Evolutionary conservation across 73 alveolate species (phyloP), one percentile per base, ranked within the genome.

Genomic region (Paramecium biaurelia): DNA sequence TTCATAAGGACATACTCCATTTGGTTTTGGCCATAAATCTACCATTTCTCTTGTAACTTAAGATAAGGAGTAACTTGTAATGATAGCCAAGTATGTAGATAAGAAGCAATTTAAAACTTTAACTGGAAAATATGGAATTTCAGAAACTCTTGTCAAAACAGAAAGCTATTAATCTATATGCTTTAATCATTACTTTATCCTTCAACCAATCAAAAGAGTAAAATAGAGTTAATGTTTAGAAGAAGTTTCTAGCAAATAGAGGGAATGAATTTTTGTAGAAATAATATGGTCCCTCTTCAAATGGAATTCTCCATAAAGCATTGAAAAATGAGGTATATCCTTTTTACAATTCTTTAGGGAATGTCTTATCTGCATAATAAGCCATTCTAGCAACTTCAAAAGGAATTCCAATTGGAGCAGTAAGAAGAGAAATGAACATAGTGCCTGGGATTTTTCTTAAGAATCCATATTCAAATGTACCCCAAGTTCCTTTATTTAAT

Each of bases 211-310:
- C 92, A 74, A 86, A 95, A 59, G 92, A 32, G 47, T 92, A 79
- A 23, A 92, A 79, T 85, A 92, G 93, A 76, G 96, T 76, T 56
- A 92, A 53, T 57, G 93, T 94, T 96, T 92, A 85, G 79, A 95
- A 21, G 89, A 59, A 93, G 67, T 88, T 72, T 57, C 94, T 82
- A 18, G 93, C 79, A 35, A 45, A 72, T 74, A 95, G 85, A 37
- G 98, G 97, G 93, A 92, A 92, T n/a, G 97, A 95, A 30, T 96
- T 96, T 59, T 92, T 94, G 90, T 87, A 94, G 57, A 95, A 70
- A 85, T 85, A 94, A 18, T 93, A 86, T 41, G 98, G 97, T 11
- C 98, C 98, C 88, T 95, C 97, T 85, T 95, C 98, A 53, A 95
- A 92, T 56, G 98, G 98, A 67, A 95, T 95, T 88, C 98, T 94